Percentiles rank a stretch among this genome's conserved stretches.
Conservation (phyloP, 139 green algal genomes). For the Volvox reticuliferus region DNA sequence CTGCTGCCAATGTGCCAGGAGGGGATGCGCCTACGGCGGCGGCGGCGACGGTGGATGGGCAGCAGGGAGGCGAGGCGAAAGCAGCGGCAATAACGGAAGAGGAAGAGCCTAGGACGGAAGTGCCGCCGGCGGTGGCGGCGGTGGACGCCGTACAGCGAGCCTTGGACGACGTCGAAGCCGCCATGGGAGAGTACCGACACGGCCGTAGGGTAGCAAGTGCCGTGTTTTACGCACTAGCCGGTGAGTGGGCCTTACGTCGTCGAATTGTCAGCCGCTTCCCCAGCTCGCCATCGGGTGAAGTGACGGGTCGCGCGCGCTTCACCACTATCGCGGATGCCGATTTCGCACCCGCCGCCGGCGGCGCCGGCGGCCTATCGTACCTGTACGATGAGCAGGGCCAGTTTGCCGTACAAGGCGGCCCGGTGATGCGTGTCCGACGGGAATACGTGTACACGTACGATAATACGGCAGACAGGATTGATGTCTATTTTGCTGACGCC, state of each 20-base stretch:
- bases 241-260: conserved; percentile 13
- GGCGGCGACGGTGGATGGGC: neutral
- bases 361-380: neutral
- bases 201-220: neutral
- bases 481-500: conserved; percentile 19
- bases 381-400: conserved; percentile 16
- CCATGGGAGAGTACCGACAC: neutral
- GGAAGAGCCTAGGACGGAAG: neutral
- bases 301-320: conserved; percentile 4
- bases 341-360: neutral
- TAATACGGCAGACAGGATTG: conserved; percentile 1
- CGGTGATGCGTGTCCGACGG: conserved; percentile 5
- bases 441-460: conserved; percentile 40
- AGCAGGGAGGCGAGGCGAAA: neutral
- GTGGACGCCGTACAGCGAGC: neutral
- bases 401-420: conserved; percentile 1
- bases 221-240: neutral
- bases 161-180: neutral
- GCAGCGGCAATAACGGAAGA: neutral
- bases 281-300: neutral
- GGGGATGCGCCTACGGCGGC: neutral
- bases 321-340: neutral
- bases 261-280: neutral
- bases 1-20: neutral
- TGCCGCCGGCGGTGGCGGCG: neutral